phyloP scores from a whole-genome alignment of 2,329 filamentous ascomycete species.

The Arthroderma sp. region DNA sequence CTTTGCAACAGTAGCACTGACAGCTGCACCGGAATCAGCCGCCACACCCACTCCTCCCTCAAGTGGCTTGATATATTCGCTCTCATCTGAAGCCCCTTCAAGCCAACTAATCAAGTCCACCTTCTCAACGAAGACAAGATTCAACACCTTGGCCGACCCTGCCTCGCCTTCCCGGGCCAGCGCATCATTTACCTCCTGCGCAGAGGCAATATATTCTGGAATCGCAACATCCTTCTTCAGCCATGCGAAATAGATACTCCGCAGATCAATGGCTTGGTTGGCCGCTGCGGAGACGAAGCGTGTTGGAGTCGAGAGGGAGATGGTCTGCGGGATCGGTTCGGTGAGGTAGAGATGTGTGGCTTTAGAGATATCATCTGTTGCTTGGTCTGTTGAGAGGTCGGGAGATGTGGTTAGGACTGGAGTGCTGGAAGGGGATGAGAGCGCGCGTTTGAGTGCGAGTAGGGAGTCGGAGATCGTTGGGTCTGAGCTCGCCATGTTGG shows the following conservation, averaged over 20 bases:
- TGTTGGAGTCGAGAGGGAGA: slow-evolving; percentile 62
- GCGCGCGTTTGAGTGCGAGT: slow-evolving; percentile 69
- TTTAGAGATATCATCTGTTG: slow-evolving; percentile 51
- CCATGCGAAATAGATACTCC: slow-evolving; percentile 95
- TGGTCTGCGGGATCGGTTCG: slow-evolving; percentile 45
- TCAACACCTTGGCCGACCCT: slow-evolving; percentile 52
- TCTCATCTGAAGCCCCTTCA: slow-evolving; percentile 77
- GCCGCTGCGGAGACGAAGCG: slow-evolving; percentile 69
- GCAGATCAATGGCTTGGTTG: slow-evolving; percentile 63
- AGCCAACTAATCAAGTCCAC: slow-evolving; percentile 89
- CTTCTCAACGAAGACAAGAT: slow-evolving; percentile 81
- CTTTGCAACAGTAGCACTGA: slow-evolving; percentile 26
- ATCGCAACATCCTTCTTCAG: slow-evolving; percentile 81
- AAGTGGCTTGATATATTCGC: slow-evolving; percentile 80
- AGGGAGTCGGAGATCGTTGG: slow-evolving; percentile 55
- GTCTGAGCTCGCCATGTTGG: slow-evolving; percentile 29
- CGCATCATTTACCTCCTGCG: slow-evolving; percentile 68
- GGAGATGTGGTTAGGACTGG: slow-evolving; percentile 63
- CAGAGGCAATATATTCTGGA: slow-evolving; percentile 79
- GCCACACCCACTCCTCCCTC: slow-evolving; percentile 47
- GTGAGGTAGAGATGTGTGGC: slow-evolving; percentile 72
- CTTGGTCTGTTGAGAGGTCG: slow-evolving; percentile 50
- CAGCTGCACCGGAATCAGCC: slow-evolving; percentile 30
- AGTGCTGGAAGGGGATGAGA: slow-evolving; percentile 53
- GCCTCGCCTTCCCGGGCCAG: too few species aligned